Base-by-base conservation (phyloP, 1,284 basidiomycete species). In the Austropuccinia psidii region DNA sequence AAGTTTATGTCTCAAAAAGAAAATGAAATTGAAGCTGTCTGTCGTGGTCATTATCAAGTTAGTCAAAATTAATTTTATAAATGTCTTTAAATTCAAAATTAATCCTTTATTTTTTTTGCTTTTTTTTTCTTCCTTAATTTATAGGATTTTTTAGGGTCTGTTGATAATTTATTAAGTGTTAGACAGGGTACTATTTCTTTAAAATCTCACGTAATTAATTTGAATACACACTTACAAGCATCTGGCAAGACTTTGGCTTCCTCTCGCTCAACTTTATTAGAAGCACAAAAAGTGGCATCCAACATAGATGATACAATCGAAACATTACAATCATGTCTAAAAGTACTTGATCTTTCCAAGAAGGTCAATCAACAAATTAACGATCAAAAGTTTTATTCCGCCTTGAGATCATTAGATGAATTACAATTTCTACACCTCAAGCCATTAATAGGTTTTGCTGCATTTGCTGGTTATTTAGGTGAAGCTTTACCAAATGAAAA, bases 281-380 rank as follows among this genome's bases (percentile, higher is more conserved):
- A 97, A 80, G 88, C 90, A 29, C 91, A 91, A 83, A 90, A 92
- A 82, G 93, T 94, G 0, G 91, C 90, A 1, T 86, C 88, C 17
- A 96, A 98, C 81, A 85, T 99, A 43, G 94, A 98, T 81, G 93
- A 98, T 79, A 92, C 92, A 19, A 95, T 98, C 76, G 93, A 97
- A 78, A 90, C 90, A 4, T 83, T 98, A 5, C 93, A 98, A 81
- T 89, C 90, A 19, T 97, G 91, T 79, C 83, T 98, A 61, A 87
- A 92, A 58, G 88, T 98, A 5, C 83, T 99, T 69, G 96, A 98
- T 79, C 88, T 98, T 75, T 90, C 97, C n/a, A 88, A 93, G 80
- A 87, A 93, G 41, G 91, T 98, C 33, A 89, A 91, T 27, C 88
- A 91, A 78, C 91, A 98, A 87, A 90, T 98, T 77, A 86, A 87